Conservation (phyloP, 768 basidiomycete genomes). For the Gloeopeniophorella convolvens region DNA sequence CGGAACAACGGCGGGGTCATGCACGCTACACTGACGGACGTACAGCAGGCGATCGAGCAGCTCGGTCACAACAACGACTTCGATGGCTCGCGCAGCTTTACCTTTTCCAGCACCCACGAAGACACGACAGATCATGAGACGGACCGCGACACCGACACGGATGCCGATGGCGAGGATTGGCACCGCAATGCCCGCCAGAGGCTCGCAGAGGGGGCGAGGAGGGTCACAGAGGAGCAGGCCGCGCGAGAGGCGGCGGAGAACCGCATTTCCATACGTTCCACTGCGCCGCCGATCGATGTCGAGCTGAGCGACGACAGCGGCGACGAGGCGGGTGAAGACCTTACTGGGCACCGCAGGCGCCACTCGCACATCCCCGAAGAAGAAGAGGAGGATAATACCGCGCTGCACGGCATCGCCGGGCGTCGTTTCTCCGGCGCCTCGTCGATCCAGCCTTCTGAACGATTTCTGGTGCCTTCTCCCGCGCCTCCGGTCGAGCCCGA, state of each 20-base stretch:
- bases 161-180: slow-evolving; percentile 49
- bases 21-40: slow-evolving; percentile 84
- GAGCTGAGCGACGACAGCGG: slow-evolving; percentile 80
- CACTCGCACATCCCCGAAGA: slow-evolving; percentile 67
- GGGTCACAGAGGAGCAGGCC: slow-evolving; percentile 52
- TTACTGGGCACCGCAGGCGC: neutral
- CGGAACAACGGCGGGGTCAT: slow-evolving; percentile 53
- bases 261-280: slow-evolving; percentile 26
- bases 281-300: slow-evolving; percentile 61
- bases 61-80: slow-evolving; percentile 51
- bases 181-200: slow-evolving; percentile 58
- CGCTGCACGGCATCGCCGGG: neutral
- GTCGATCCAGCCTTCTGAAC: slow-evolving; percentile 27
- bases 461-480: slow-evolving; percentile 30
- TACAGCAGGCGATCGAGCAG: slow-evolving; percentile 86
- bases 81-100: slow-evolving; percentile 64
- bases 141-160: slow-evolving; percentile 45
- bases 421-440: neutral
- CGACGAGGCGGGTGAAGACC: slow-evolving; percentile 42
- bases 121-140: slow-evolving; percentile 43
- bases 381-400: slow-evolving; percentile 45
- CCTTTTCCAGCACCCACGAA: slow-evolving; percentile 64
- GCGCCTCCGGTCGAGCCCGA: neutral
- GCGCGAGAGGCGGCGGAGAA: slow-evolving; percentile 39
- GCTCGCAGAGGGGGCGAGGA: slow-evolving; percentile 63